Base-by-base conservation (phyloP, 1,284 basidiomycete genomes). In the Cryptococcus depauperatus region DNA sequence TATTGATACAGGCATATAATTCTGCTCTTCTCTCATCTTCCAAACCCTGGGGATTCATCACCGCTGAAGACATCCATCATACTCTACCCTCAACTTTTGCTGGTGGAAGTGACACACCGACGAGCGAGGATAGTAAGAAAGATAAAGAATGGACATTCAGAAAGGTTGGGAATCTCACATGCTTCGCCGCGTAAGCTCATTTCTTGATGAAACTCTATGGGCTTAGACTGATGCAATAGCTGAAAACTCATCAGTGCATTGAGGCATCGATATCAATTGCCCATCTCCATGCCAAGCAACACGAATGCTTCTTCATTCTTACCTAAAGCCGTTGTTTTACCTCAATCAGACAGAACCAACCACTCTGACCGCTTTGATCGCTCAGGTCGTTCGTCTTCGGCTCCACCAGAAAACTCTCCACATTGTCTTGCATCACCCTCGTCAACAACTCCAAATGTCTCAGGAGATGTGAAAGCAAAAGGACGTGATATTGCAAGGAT, bases 131-230 rank as follows among this genome's bases (percentile, higher is more conserved):
- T n/a, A 40, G 23, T 6, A 49, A 43, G 10, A 43, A 37, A 8
- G 56, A 57, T 9, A 55, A 47, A 22, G 59, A 57, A 13, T 71
- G 67, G 68, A 71, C 69, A 9, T 71, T 71, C 48, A 54, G 67
- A 27, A 52, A 58, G 18, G 61, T 62, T 5, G 62, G 56, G 3
- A 71, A 71, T 41, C 47, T 71, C 35, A 66, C 66, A 10, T 61
- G 57, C 29, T 70, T 62, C 58, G 68, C 62, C 33, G 69, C 69
- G 68, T 71, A 44, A 63, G 69, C 67, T 14, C 5, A 2, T 29
- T 32, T n/a, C 21, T 11, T 22, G 28, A 3, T 26, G 27, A 6
- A 11, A 14, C 19, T 11, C 6, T 41, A 18, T 10, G 18, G 2
- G 22, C 4, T 21, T 37, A 22, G 23, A 22, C 18, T 22, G 18